phyloP scores from a whole-genome alignment of 305 asterid genomes.

The Fraxinus sp. region DNA sequence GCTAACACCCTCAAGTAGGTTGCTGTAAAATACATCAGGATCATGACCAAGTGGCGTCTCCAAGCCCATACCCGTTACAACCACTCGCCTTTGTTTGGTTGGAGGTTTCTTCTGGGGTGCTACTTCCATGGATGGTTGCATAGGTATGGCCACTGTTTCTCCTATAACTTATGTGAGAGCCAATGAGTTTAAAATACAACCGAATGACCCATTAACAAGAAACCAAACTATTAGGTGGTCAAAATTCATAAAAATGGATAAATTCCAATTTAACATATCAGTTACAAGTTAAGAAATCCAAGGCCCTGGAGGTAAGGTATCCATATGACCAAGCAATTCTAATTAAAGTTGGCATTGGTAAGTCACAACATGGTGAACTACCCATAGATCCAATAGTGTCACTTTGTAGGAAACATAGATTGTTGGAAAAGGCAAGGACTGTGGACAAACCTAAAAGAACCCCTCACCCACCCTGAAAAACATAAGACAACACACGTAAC shows the following conservation, averaged over 20 bases:
- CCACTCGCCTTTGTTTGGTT: conserved; percentile 81
- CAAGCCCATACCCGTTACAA: conserved; percentile 98
- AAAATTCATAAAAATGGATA: conserved; percentile 2
- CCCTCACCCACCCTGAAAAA: conserved; percentile 30
- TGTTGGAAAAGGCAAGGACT: conserved; percentile 6
- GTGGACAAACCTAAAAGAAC: conserved; percentile 35
- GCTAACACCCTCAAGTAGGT: conserved; percentile 88
- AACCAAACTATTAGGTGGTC: not conserved
- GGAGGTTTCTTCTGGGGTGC: conserved; percentile 57
- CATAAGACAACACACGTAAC: not conserved
- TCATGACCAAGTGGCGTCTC: conserved; percentile 87
- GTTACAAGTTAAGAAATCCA: not conserved
- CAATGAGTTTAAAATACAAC: conserved; percentile 7
- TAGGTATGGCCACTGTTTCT: conserved; percentile 52
- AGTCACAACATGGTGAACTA: conserved; percentile 28
- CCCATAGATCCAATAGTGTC: conserved; percentile 22
- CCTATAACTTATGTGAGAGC: conserved; percentile 46
- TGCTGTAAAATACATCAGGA: conserved; percentile 75
- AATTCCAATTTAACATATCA: not conserved
- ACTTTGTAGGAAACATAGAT: conserved; percentile 9
- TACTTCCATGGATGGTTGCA: conserved; percentile 55
- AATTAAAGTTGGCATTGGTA: conserved; percentile 17
- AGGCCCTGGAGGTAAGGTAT: conserved; percentile 3
- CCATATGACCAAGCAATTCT: not conserved
- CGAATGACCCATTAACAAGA: not conserved